Evolutionary conservation across 305 asterid genomes (phyloP), one percentile per base, ranked within the genome.

Genomic region (Fraxinus albicans): DNA sequence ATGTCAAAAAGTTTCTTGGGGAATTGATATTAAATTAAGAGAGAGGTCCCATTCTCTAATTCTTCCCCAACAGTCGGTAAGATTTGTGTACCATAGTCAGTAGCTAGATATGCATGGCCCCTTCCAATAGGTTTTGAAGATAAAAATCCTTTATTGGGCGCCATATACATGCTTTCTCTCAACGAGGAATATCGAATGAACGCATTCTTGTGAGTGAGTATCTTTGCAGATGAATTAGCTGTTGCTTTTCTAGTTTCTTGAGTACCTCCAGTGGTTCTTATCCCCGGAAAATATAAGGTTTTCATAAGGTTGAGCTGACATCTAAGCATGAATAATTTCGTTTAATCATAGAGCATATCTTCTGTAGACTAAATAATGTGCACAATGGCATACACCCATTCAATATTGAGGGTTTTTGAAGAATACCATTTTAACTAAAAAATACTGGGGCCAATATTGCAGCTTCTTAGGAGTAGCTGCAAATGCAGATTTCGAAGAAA

Each of bases 381-480:
- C 8, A 4, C 60, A 15, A 15, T 17, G 19, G 60, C 60, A 50
- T 50, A 4, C 21, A 17, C n/a, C 21, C 21, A 50, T 44, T 44
- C 55, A 44, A 10, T 44, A 44, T 44, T 44, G n/a, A 12, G n/a
- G n/a, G n/a, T 44, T 44, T 42, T 44, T 44, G n/a, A 44, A 12
- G n/a, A 44, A 44, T 44, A 44, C 3, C n/a, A 44, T 44, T 44
- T 44, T 44, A 44, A 44, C 55, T 44, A 12, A 44, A 47, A 13
- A 12, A 47, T 5, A 47, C 55, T 23, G 17, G 12, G 23, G 13
- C 1, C 36, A 12, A 67, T 25, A 2, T 29, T 10, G 17, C 92
- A 95, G 97, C 89, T 94, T 95, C 87, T 76, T 94, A 73, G 97
- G 98, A 70, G 91, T 92, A 81, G 82, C 95, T 60, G 90, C 91